Evolutionary conservation across 148 eudicot genomes (phyloP).

Genomic region (Rheum nobile): DNA sequence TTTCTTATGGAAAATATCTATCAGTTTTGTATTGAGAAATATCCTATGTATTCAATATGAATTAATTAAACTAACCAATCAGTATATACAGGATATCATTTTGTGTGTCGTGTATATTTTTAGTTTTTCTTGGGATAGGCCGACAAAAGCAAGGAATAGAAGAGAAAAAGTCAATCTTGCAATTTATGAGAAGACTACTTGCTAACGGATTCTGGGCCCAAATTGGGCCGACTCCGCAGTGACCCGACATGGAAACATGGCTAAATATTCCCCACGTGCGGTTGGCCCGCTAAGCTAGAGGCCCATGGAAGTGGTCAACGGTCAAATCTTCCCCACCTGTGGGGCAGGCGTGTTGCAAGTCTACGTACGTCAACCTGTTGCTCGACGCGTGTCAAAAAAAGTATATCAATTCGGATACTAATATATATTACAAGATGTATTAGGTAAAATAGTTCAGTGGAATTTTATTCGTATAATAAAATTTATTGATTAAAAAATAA

Average conservation of each 20-base stretch:
- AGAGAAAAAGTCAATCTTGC: not conserved
- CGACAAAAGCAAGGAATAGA: not conserved
- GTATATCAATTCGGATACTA: too few species aligned
- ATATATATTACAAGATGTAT: too few species aligned
- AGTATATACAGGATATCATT: not conserved
- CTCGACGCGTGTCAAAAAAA: too few species aligned
- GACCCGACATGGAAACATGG: conserved; percentile 31
- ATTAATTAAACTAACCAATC: not conserved
- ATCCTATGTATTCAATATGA: not conserved
- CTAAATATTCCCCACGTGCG: conserved; percentile 35
- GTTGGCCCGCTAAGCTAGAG: conserved; percentile 18
- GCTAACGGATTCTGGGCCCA: conserved; percentile 11
- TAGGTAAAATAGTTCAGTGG: too few species aligned
- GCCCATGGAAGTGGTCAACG: conserved; percentile 23
- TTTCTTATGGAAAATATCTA: too few species aligned
- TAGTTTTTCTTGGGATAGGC: not conserved
- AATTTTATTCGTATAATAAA: too few species aligned
- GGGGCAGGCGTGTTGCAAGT: conserved; percentile 27
- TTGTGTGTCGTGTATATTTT: not conserved
- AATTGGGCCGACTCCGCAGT: conserved; percentile 16
- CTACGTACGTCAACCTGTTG: too few species aligned
- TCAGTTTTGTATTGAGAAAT: not conserved
- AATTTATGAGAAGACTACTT: not conserved
- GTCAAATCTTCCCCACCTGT: not conserved
- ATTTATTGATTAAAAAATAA: too few species aligned